Percentiles rank a stretch among this genome's conserved stretches.
phyloP scores from a whole-genome alignment of 106 monocot species.

The Dioscorea zingiberensis region DNA sequence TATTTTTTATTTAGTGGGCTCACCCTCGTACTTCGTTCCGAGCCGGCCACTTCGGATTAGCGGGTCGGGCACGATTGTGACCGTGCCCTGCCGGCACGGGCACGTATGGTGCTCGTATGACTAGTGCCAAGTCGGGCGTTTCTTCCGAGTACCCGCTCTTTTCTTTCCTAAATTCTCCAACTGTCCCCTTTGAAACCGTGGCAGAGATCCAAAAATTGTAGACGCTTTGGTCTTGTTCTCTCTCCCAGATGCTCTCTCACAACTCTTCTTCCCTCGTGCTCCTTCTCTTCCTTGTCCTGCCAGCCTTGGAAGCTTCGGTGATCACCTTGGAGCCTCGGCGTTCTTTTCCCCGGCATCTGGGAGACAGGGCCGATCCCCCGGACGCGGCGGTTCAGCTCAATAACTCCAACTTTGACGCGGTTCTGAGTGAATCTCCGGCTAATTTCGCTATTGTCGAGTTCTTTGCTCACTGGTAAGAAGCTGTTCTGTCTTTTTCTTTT shows the following conservation, averaged over 20 bases:
- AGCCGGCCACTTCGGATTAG: too few relatives aligned
- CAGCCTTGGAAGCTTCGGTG: not conserved
- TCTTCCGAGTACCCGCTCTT: too few relatives aligned
- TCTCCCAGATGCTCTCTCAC: not conserved
- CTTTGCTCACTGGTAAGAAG: constrained; percentile 79
- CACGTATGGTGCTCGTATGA: too few relatives aligned
- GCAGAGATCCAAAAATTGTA: too few relatives aligned
- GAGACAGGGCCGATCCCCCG: constrained; percentile 12
- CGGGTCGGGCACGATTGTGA: too few relatives aligned
- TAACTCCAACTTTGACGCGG: constrained; percentile 41
- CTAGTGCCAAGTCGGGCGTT: too few relatives aligned
- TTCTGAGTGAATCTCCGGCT: constrained; percentile 50
- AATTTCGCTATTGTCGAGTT: constrained; percentile 85
- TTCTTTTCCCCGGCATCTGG: constrained; percentile 19
- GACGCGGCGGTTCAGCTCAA: constrained; percentile 78
- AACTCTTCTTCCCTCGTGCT: constrained; percentile 6
- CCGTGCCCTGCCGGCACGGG: too few relatives aligned
- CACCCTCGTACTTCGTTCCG: too few relatives aligned
- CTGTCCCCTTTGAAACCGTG: too few relatives aligned
- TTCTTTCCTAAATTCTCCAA: too few relatives aligned
- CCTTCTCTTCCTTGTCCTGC: constrained; percentile 1
- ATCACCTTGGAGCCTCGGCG: constrained; percentile 12
- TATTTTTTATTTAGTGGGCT: too few relatives aligned
- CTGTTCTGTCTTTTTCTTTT: not conserved
- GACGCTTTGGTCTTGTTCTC: too few relatives aligned